These are phyloP conservation scores for Clitopilus passeckerianus DNA, from an alignment of 768 basidiomycete species.

Conservation along the genomic window DNA sequence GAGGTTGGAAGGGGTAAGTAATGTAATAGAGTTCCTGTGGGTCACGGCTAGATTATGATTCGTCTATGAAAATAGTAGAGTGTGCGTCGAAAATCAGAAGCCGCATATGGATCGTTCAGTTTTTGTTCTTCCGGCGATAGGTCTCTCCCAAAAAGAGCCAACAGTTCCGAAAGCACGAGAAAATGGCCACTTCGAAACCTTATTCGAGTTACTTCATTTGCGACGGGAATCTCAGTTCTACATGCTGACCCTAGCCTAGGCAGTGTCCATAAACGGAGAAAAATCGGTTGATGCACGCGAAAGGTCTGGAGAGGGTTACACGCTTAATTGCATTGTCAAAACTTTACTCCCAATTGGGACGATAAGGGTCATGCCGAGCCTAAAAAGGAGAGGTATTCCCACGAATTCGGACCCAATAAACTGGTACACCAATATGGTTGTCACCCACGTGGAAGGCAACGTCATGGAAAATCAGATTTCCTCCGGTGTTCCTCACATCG, in stretches of 20 bases:
- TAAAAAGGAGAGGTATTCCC: slow-evolving; percentile 13
- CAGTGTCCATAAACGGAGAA: slow-evolving; percentile 17
- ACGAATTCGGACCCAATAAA: slow-evolving; percentile 22
- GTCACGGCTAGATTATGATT: slow-evolving; percentile 34
- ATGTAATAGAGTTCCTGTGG: slow-evolving; percentile 17
- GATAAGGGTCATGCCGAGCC: slow-evolving; percentile 10
- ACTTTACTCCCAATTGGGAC: slow-evolving; percentile 15
- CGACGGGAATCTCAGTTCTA: background rate
- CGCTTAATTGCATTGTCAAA: slow-evolving; percentile 12
- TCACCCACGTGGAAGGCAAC: slow-evolving; percentile 19
- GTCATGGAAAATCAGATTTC: background rate
- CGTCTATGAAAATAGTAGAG: slow-evolving; percentile 23
- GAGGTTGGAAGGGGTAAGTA: slow-evolving; percentile 32
- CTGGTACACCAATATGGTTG: slow-evolving; percentile 22
- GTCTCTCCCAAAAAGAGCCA: slow-evolving; percentile 1
- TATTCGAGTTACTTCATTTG: background rate
- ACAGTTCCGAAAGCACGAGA: slow-evolving; percentile 2
- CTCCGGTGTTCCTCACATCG: background rate
- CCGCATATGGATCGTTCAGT: slow-evolving; percentile 18
- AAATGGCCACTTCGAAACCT: background rate
- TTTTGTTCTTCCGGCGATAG: slow-evolving; percentile 5
- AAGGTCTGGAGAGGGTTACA: slow-evolving; percentile 8
- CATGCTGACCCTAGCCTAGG: slow-evolving; percentile 1
- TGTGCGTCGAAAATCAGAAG: slow-evolving; percentile 32
- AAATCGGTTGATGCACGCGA: slow-evolving; percentile 12